Evolutionary conservation across 2,329 filamentous ascomycete genomes (phyloP), one percentile per base, ranked within the genome.

Genomic region (Aspergillus fijiensis): DNA sequence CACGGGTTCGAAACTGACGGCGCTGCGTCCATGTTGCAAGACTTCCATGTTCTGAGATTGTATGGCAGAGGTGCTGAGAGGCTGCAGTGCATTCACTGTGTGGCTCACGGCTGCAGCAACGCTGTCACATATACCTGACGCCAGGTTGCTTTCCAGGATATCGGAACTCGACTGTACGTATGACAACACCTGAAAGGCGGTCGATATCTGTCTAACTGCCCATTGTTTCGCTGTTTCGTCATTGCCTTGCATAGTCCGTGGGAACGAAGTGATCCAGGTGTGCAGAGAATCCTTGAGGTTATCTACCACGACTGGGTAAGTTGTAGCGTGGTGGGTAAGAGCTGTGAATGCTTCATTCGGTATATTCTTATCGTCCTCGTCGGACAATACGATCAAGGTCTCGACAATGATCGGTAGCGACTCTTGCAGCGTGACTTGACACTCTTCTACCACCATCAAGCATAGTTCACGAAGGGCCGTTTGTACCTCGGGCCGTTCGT

Each of bases 251-350:
- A 97, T 93, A 14, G 91, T 77, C 16, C 92, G 85, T 5, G 94
- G 89, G 19, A 99, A 83, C 47, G 91, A 88, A 2, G 86, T 85
- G 25, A 93, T 84, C 92, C 93, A 97, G 55, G 87, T 87, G 72
- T 94, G 90, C 0, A 96, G 81, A 0, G 85, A 89, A 29, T 82
- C 84, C 67, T 91, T 90, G 27, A 94, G 79, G 2, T 85, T 78
- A 23, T 89, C 86, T 3, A 83, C 78, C 2, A 93, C 80, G 52
- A 84, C 79, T 1, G 82, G 76, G 66, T 92, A 87, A 11, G 87
- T 85, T 45, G 78, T 82, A 5, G 88, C 79, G 27, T 96, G 78
- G 62, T 87, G 83, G 29, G 81, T 81, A 4, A 96, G 73, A 16
- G 72, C 74, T 5, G 69, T 61, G 53, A 72, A 75, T 5, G 76